Percentiles rank a stretch among this genome's conserved stretches.
phyloP scores from a whole-genome alignment of 1,284 basidiomycete species.

The Tilletia walkeri region DNA sequence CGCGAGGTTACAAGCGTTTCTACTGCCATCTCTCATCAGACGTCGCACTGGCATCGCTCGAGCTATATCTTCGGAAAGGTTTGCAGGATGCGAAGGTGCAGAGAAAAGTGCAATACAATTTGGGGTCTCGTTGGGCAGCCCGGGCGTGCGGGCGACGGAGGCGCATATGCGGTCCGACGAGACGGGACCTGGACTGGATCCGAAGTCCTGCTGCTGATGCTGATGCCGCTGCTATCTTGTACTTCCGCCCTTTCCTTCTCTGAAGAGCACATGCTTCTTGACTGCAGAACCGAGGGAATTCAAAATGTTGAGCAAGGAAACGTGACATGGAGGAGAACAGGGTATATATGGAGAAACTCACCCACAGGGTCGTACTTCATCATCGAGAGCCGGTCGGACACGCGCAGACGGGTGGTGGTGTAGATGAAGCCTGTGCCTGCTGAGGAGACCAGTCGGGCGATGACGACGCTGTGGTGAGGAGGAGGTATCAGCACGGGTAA shows the following conservation, averaged over 20 bases:
- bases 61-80: too few species aligned
- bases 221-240: constrained; percentile 10
- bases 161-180: too few species aligned
- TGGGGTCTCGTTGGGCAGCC: too few species aligned
- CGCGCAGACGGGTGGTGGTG: constrained; percentile 46
- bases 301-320: neutral
- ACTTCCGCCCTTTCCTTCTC: constrained; percentile 39
- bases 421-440: constrained; percentile 53
- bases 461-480: constrained; percentile 38
- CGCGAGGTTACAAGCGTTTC: too few species aligned
- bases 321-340: neutral
- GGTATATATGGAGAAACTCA: too few species aligned
- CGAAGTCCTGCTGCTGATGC: too few species aligned
- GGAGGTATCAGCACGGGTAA: neutral
- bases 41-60: too few species aligned
- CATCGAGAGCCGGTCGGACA: constrained; percentile 46
- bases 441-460: constrained; percentile 51
- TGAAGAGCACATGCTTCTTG: constrained; percentile 50
- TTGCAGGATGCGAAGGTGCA: too few species aligned
- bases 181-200: too few species aligned
- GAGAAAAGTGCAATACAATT: too few species aligned
- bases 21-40: too few species aligned
- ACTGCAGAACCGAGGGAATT: constrained; percentile 26
- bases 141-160: too few species aligned
- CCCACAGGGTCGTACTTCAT: constrained; percentile 55